Conservation (phyloP, 371 early-diverging fungal genomes). For the Mortierella sp. region DNA sequence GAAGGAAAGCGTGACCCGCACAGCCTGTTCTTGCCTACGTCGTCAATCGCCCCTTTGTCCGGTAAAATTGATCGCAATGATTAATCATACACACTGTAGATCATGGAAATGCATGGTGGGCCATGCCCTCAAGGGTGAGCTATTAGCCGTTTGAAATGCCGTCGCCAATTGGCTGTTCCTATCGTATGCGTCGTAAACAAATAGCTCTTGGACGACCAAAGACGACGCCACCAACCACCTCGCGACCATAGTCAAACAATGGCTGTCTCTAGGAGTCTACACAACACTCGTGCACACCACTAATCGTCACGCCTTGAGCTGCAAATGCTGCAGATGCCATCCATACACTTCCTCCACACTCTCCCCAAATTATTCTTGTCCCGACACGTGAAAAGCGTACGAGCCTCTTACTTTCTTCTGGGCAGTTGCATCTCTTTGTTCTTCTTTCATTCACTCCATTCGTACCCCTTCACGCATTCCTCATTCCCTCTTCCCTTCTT, state of each 20-base stretch:
- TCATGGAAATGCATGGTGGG: no score
- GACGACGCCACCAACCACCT: neutral
- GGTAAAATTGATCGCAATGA: neutral
- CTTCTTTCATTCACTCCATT: neutral
- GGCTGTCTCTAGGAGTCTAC: no score
- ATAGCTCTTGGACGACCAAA: neutral
- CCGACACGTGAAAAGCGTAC: conserved; percentile 10
- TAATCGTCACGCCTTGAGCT: no score
- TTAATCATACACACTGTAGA: neutral
- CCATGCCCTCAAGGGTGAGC: neutral
- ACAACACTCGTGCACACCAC: no score
- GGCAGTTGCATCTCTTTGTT: neutral
- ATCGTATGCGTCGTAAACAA: no score
- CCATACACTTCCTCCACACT: neutral
- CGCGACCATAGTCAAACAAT: neutral
- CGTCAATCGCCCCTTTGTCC: no score
- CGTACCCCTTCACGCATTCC: neutral
- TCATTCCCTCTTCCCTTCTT: neutral
- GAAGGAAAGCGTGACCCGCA: no score
- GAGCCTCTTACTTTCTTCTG: neutral
- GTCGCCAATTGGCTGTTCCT: no score
- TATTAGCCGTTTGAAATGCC: neutral
- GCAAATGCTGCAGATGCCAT: conserved; percentile 1
- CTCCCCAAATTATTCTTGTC: neutral
- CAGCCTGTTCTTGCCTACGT: no score